These are phyloP conservation scores for Cyberlindnera xylosilytica DNA, from an alignment of 805 yeast genomes.

Conservation along the genomic window DNA sequence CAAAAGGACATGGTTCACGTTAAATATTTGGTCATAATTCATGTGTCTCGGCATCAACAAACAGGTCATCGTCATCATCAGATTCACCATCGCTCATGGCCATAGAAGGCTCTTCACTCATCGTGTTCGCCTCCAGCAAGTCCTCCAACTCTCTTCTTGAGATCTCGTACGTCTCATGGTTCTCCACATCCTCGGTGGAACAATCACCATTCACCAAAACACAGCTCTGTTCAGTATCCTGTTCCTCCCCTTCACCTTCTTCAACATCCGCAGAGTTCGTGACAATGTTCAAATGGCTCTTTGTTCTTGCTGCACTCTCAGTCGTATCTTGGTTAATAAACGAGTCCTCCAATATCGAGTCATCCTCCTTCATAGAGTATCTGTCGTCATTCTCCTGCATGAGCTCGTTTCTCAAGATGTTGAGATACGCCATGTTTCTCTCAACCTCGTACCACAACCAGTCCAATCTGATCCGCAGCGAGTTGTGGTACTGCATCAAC, in stretches of 20 bases:
- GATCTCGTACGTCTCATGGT: neutral
- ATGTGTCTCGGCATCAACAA: constrained; percentile 10
- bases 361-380: constrained; percentile 12
- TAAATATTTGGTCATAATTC: constrained; percentile 1
- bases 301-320: constrained; percentile 4
- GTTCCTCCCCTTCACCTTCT: neutral
- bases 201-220: constrained; percentile 5
- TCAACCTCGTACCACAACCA: constrained; percentile 55
- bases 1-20: neutral
- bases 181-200: constrained; percentile 2
- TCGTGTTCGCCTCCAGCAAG: neutral
- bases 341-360: constrained; percentile 24
- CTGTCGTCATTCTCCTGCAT: constrained; percentile 1
- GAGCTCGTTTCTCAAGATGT: constrained; percentile 29
- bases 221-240: neutral
- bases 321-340: constrained; percentile 21
- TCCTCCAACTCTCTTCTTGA: constrained; percentile 1
- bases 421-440: constrained; percentile 39
- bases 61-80: constrained; percentile 5
- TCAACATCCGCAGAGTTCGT: constrained; percentile 1
- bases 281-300: constrained; percentile 12
- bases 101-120: neutral
- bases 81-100: neutral
- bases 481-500: constrained; percentile 41
- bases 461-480: constrained; percentile 50